Conservation (phyloP, 176 grass and related monocot species). For the Juncus effusus region DNA sequence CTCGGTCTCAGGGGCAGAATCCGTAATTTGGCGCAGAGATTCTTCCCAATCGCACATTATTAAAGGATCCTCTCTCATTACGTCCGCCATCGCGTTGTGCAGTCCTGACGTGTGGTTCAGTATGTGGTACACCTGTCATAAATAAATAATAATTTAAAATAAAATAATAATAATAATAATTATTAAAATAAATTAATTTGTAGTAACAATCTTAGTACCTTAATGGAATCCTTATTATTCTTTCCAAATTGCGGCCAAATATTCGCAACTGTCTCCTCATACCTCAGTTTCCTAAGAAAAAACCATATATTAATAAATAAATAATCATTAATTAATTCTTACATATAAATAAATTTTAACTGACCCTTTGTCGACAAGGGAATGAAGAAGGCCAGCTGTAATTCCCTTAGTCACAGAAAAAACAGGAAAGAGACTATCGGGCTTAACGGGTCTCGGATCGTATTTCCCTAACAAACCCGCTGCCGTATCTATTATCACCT, state of each 20-base stretch:
- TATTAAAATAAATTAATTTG: too few species aligned
- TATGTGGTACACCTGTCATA: constrained; percentile 74
- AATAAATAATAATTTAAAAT: constrained; percentile 9
- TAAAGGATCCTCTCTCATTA: constrained; percentile 54
- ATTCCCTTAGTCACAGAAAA: constrained; percentile 97
- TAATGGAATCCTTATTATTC: constrained; percentile 71
- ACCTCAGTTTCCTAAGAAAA: constrained; percentile 72
- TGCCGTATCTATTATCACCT: constrained; percentile 95
- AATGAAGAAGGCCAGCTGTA: constrained; percentile 89
- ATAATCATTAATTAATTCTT: not conserved
- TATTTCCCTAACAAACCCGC: constrained; percentile 82
- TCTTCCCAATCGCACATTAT: constrained; percentile 88
- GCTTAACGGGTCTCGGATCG: constrained; percentile 87
- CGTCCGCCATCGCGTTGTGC: constrained; percentile 76
- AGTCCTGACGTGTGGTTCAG: constrained; percentile 94
- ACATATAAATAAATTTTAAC: constrained; percentile 12
- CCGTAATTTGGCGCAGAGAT: constrained; percentile 45
- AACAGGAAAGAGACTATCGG: constrained; percentile 95
- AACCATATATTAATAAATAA: constrained; percentile 22
- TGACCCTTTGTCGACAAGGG: constrained; percentile 90
- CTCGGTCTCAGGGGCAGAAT: constrained; percentile 60
- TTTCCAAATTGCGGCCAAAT: constrained; percentile 85
- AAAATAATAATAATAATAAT: constrained; percentile 23
- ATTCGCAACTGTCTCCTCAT: constrained; percentile 76
- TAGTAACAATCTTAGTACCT: constrained; percentile 58